A percentile compares a stretch with the other conserved stretches of the same genome.
Conservation (phyloP, 2,329 filamentous ascomycete species). For the Botrytis hyacinthi region DNA sequence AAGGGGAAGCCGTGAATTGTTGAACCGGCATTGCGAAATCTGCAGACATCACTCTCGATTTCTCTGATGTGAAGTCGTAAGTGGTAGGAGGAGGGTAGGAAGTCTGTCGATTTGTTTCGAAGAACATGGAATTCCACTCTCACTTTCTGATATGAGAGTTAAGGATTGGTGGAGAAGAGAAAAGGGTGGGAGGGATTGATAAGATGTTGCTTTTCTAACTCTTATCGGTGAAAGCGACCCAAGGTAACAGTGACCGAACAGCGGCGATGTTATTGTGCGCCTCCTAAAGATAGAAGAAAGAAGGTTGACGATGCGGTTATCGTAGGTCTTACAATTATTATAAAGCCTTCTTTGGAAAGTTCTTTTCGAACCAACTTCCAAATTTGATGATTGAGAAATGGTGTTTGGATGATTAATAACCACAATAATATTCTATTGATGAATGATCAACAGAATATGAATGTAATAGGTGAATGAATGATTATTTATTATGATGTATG, state of each 20-base stretch:
- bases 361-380: background rate
- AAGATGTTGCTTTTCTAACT: slow-evolving; percentile 24
- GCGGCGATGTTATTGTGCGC: slow-evolving; percentile 17
- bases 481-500: slow-evolving; percentile 1
- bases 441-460: slow-evolving; percentile 8
- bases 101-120: slow-evolving; percentile 26
- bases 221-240: slow-evolving; percentile 2
- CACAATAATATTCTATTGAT: slow-evolving; percentile 13
- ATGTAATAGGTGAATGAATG: background rate
- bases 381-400: background rate
- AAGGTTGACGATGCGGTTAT: slow-evolving; percentile 30
- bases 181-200: background rate
- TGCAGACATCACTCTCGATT: slow-evolving; percentile 33
- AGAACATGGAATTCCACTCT: slow-evolving; percentile 20
- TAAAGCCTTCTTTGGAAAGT: background rate
- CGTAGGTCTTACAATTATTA: slow-evolving; percentile 28
- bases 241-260: slow-evolving; percentile 15
- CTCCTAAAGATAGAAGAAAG: background rate
- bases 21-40: slow-evolving; percentile 39
- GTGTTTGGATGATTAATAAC: slow-evolving; percentile 9
- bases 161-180: background rate
- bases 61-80: slow-evolving; percentile 24
- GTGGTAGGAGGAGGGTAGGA: slow-evolving; percentile 26
- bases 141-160: slow-evolving; percentile 12
- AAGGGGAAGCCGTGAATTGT: slow-evolving; percentile 38